These are phyloP conservation scores for Pseudotsuga menziesii DNA, from an alignment of 75 land plant genomes.

Conservation along the genomic window DNA sequence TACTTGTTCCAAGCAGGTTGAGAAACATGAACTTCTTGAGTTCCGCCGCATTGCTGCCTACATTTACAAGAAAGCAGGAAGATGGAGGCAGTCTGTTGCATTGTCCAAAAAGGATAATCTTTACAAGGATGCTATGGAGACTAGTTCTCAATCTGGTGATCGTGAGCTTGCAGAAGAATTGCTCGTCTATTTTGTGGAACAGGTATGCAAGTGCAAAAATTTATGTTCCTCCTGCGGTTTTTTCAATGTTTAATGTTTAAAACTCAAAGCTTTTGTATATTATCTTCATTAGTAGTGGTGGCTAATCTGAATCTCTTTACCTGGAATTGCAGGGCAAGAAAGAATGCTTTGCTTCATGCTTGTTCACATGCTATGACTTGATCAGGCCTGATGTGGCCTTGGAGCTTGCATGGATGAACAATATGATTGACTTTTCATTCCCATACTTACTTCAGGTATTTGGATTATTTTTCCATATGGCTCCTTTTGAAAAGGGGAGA, in stretches of 20 bases:
- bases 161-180: conserved; percentile 97
- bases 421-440: conserved; percentile 93
- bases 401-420: conserved; percentile 97
- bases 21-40: conserved; percentile 98
- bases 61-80: conserved; percentile 95
- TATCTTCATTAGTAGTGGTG: background rate
- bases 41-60: conserved; percentile 94
- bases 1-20: conserved; percentile 46
- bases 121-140: conserved; percentile 99
- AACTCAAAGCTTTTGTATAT: background rate
- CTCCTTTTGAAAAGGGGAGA: background rate
- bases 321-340: conserved; percentile 77
- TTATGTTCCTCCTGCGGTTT: background rate
- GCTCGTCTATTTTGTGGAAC: conserved; percentile 90
- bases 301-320: background rate
- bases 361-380: conserved; percentile 93
- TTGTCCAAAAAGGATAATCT: conserved; percentile 95
- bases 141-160: conserved; percentile 91
- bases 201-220: conserved; percentile 38
- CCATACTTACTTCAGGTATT: conserved; percentile 91
- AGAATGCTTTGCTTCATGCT: conserved; percentile 97
- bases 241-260: background rate
- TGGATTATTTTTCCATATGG: conserved; percentile 1
- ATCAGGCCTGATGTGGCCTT: conserved; percentile 92
- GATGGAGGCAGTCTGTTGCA: conserved; percentile 98